Percentiles rank a stretch among this genome's conserved stretches.
Evolutionary conservation across 2,329 filamentous ascomycete genomes (phyloP).

Genomic region (Colletotrichum euphorbiae): DNA sequence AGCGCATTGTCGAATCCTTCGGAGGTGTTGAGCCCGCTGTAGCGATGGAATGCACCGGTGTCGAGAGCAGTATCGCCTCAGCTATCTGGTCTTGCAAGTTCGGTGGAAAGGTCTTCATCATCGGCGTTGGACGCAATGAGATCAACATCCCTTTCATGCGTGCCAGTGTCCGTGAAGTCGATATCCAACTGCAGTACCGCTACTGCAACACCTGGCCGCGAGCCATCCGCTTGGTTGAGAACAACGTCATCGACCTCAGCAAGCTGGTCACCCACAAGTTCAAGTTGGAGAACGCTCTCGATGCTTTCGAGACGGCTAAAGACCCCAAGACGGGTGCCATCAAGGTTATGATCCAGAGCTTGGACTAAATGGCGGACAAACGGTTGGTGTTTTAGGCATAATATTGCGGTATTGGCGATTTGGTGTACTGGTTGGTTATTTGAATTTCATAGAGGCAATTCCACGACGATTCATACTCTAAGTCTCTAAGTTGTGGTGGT

Average conservation of each 20-base stretch:
- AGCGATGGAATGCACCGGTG: conserved; percentile 92
- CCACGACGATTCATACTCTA: conserved; percentile 2
- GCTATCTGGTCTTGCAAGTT: conserved; percentile 94
- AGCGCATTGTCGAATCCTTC: conserved; percentile 74
- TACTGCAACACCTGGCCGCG: conserved; percentile 97
- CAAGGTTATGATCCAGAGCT: conserved; percentile 92
- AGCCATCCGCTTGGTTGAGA: conserved; percentile 88
- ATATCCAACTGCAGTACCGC: conserved; percentile 96
- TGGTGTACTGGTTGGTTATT: conserved; percentile 37
- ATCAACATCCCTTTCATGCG: conserved; percentile 97
- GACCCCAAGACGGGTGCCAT: conserved; percentile 95
- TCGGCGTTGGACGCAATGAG: conserved; percentile 94
- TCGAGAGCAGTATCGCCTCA: conserved; percentile 86
- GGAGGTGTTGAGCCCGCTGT: conserved; percentile 85
- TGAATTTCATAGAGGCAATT: conserved; percentile 29
- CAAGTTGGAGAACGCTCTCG: conserved; percentile 84
- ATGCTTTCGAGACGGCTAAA: conserved; percentile 90
- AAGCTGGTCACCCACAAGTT: conserved; percentile 91
- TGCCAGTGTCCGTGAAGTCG: conserved; percentile 89
- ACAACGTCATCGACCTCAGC: conserved; percentile 83
- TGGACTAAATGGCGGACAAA: conserved; percentile 55
- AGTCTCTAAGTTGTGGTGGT: not conserved
- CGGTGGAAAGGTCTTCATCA: conserved; percentile 96
- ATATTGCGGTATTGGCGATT: conserved; percentile 32
- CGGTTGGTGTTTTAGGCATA: conserved; percentile 38